A percentile compares a stretch with the other conserved stretches of the same genome.
Conservation (phyloP, 108 stramenopile genomes). For the Cyclotella sp. region DNA sequence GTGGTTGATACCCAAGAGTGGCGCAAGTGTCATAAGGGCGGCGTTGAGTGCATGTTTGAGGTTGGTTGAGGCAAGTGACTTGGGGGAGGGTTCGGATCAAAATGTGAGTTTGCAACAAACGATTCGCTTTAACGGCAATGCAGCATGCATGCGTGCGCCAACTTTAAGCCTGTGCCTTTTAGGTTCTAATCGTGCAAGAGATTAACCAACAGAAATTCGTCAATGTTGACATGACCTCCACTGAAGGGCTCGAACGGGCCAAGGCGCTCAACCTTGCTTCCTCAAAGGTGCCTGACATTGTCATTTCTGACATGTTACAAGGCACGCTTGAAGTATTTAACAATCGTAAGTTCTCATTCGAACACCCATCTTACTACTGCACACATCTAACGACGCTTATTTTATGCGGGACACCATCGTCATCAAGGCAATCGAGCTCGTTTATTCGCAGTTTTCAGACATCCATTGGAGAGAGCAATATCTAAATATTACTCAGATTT, state of each 20-base stretch:
- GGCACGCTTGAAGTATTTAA: conserved; percentile 33
- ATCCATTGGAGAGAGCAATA: conserved; percentile 59
- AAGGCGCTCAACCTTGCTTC: conserved; percentile 38
- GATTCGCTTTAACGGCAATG: background rate
- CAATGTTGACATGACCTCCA: conserved; percentile 46
- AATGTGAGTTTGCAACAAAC: conserved; percentile 17
- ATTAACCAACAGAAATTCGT: conserved; percentile 30
- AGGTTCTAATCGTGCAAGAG: conserved; percentile 42
- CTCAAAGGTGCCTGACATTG: conserved; percentile 40
- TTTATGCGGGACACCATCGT: too few species aligned
- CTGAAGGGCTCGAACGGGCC: conserved; percentile 37
- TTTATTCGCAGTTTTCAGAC: conserved; percentile 56
- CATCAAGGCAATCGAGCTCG: conserved; percentile 29
- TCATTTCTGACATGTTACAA: conserved; percentile 33
- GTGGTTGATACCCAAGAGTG: conserved; percentile 40
- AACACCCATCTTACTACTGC: background rate
- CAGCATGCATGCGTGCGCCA: background rate
- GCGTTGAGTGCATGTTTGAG: conserved; percentile 25
- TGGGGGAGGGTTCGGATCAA: conserved; percentile 25
- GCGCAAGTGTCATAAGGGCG: conserved; percentile 40
- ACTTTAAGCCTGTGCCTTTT: background rate
- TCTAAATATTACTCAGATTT: conserved; percentile 59
- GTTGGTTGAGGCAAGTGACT: conserved; percentile 43
- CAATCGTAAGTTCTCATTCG: conserved; percentile 1
- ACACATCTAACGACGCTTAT: background rate